Evolutionary conservation across 306 rosid genomes (phyloP).

Genomic region (Pachyrhizus erosus): DNA sequence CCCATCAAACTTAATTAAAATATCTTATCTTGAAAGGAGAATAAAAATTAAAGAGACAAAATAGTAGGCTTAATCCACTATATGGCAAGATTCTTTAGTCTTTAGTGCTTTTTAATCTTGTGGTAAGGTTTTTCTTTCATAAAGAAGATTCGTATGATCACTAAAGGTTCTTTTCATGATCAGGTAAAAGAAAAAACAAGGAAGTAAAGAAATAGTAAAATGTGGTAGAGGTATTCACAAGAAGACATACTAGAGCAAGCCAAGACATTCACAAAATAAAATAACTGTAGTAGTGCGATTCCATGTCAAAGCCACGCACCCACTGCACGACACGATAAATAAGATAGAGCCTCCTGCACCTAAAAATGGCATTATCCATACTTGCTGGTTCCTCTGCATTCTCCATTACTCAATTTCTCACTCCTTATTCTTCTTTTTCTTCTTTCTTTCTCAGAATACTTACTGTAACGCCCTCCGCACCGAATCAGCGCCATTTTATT

Average conservation of each 20-base stretch:
- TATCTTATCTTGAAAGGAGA: no score
- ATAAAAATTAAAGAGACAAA: no score
- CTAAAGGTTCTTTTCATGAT: no score
- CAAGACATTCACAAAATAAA: no score
- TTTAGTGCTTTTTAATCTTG: no score
- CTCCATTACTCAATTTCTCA: constrained; percentile 33
- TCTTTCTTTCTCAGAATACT: constrained; percentile 43
- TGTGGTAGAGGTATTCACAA: no score
- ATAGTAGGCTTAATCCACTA: no score
- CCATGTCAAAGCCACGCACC: constrained; percentile 21
- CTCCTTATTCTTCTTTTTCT: constrained; percentile 33
- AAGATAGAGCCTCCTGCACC: constrained; percentile 36
- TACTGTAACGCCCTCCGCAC: constrained; percentile 36
- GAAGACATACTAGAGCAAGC: no score
- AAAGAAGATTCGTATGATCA: background rate
- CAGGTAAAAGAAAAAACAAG: no score
- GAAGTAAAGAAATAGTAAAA: no score
- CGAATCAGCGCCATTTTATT: constrained; percentile 43
- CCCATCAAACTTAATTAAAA: no score
- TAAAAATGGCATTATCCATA: constrained; percentile 64
- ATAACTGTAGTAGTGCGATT: background rate
- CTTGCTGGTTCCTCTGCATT: constrained; percentile 49
- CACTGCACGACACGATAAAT: constrained; percentile 48
- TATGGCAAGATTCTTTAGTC: no score
- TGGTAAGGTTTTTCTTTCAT: background rate